Percentiles rank a stretch among this genome's conserved stretches.
Conservation (phyloP, 768 basidiomycete genomes). For the Podaxis carcinomalis region DNA sequence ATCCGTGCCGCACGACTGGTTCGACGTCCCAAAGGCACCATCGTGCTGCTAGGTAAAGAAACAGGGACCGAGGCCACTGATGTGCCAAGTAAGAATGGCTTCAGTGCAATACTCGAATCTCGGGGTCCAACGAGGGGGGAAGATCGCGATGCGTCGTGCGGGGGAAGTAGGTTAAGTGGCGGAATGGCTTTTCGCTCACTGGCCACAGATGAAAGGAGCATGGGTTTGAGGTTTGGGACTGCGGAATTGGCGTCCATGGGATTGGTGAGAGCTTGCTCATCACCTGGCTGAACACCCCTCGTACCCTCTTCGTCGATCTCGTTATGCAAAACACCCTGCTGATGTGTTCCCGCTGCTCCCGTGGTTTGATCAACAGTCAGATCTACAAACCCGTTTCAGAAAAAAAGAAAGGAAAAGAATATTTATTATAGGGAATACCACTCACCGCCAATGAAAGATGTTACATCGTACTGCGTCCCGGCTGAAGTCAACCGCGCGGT, state of each 20-base stretch:
- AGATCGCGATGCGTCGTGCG: background rate
- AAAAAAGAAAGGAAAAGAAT: background rate
- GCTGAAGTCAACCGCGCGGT: slow-evolving; percentile 31
- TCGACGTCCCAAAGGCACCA: slow-evolving; percentile 26
- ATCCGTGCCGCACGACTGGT: slow-evolving; percentile 18
- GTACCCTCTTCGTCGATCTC: background rate
- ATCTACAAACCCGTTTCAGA: slow-evolving; percentile 1
- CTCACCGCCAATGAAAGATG: slow-evolving; percentile 63
- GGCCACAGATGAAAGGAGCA: slow-evolving; percentile 21
- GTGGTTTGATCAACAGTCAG: slow-evolving; percentile 7
- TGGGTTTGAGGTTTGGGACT: slow-evolving; percentile 17
- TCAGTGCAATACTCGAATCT: slow-evolving; percentile 15
- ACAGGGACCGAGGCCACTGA: slow-evolving; percentile 18
- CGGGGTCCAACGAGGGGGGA: background rate
- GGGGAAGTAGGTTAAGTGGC: background rate
- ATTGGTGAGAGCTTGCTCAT: background rate
- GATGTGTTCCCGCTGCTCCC: background rate
- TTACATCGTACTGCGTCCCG: slow-evolving; percentile 64
- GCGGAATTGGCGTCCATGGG: background rate
- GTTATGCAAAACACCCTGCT: background rate
- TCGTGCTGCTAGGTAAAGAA: slow-evolving; percentile 20
- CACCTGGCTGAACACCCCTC: background rate
- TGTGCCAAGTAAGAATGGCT: slow-evolving; percentile 33
- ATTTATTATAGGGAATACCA: slow-evolving; percentile 5
- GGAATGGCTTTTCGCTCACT: slow-evolving; percentile 1